Evolutionary conservation across 2,329 filamentous ascomycete species (phyloP), one percentile per base, ranked within the genome.

Genomic region (Dothideomycetes sp.): DNA sequence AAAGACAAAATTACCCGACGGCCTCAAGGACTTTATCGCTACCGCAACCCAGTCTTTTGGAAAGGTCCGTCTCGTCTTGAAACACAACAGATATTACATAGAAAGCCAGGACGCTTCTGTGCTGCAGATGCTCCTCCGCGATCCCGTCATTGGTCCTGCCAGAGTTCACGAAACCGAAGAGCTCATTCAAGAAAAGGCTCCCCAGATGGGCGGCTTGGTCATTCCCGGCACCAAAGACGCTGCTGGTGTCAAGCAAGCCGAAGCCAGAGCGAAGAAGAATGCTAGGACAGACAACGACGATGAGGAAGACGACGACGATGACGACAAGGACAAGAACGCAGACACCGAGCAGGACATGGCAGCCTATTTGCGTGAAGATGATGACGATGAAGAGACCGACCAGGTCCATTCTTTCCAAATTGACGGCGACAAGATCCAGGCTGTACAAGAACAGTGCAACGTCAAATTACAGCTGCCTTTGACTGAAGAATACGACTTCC

Each of bases 221-320:
- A 98, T 98, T 57, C 86, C 89, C 0, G 91, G 91, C 41, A 96
- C 91, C 0, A 91, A 87, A 54, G 84, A 94, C 62, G 89, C 91
- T 4, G 88, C 86, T 23, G 88, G 87, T 45, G 79, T 89, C 11
- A 82, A 82, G 53, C 84, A 95, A 60, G 82, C 82, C 5, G 62
- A 51, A 61, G 51, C 73, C 64, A 37, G 60, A 61, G 49, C 71
- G 63, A 36, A 60, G 51, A 51, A 63, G 58, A 46, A 67, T 58
- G 51, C 61, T 51, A 24, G 53, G 44, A 44, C 69, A 27, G 61
- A 67, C 2, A 65, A 67, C 5, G 67, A 72, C 33, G 62, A 70
- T 6, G 60, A 65, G 19, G 73, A 73, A 13, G 62, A 66, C 1
- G 68, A 69, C 7, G 70, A 73, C 27, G 64, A 70, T 4, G 61